Evolutionary conservation across 176 grass and related monocot species (phyloP), one percentile per base, ranked within the genome.

Genomic region (Musa acuminata): DNA sequence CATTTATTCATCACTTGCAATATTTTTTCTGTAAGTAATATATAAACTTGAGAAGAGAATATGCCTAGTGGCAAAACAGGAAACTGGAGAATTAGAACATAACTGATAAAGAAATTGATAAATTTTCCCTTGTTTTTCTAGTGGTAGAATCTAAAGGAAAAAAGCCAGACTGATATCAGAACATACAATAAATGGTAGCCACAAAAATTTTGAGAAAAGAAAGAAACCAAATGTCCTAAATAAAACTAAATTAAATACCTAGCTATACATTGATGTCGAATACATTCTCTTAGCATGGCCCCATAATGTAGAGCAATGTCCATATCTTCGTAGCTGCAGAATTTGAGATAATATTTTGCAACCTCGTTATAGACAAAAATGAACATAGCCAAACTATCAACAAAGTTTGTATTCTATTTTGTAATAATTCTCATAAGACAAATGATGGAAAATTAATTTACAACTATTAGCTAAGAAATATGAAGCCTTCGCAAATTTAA

Each of bases 231-330:
- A 17, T 12, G 76, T 53, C 13, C 67, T 2, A 48, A 87, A 72
- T 19, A 74, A 65, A 26, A 77, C 71, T 74, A 17, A 74, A 51
- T 62, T 21, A 78, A 53, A 69, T 80, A 99, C 95, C 90, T 91
- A 75, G 95, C 95, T 81, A 99, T 87, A 79, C 88, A 89, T 85
- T 99, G 95, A 76, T 99, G 95, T 25, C 95, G 90, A 88, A 99
- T 99, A 68, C 95, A 99, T 80, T 99, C 95, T 80, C 90, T 91
- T 72, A 99, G 80, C 90, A 99, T 99, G 76, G 95, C 82, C 26
- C 95, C 95, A 84, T 94, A 99, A 80, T 93, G 90, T 76, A 99
- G 86, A 77, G 95, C 95, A 82, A 99, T 91, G 55, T 94, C 95
- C 81, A 94, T 94, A 76, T 94, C 84, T 55, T 99, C 95, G 71